Base-by-base conservation (phyloP, 306 rosid species). In the Adenanthera pavonina region DNA sequence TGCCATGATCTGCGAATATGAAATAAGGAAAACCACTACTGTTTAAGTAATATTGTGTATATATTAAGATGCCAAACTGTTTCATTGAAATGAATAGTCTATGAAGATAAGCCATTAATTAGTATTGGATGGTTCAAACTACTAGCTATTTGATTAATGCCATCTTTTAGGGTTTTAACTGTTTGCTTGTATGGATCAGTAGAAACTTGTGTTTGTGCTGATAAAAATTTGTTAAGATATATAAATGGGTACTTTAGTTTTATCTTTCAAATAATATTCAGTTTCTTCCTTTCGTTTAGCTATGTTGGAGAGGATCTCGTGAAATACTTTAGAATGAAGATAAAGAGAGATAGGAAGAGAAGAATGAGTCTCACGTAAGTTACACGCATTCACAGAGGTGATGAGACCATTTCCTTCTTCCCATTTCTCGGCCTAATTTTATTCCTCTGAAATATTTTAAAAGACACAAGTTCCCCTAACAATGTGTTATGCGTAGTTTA, bases 11-110 rank as follows among this genome's bases (percentile, higher is more conserved):
- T 74, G 83, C 79, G 78, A 66, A 30, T 74, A 33, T 75, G 17
- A 68, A 66, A 79, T 80, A 83, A 79, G 67, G 64, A 14, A 9
- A 84, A 72, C 3, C 82, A 65, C 62, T 62, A 66, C 12, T 76
- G 62, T 66, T 72, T 82, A 20, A 80, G 53, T 57, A 65, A 61
- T 30, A 33, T 30, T 61, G 4, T 64, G 16, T 16, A 2, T 35
- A 64, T 62, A 62, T 66, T 30, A 30, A 30, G 67, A 30, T 25
- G 40, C 67, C 7, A 11, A 7, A 12, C 7, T 60, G 67, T 30
- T 30, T 60, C 40, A 30, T 10, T 60, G 67, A 30, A 30, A 60
- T 60, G 9, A 30, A 60, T 30, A 60, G 16, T 30, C 36, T 60
- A 12, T 59, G 66, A 25, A 4, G 17, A 60, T 59, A 61, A 57